A percentile compares a stretch with the other conserved stretches of the same genome.
phyloP scores from a whole-genome alignment of 768 basidiomycete genomes.

The Termitomyces sp. region DNA sequence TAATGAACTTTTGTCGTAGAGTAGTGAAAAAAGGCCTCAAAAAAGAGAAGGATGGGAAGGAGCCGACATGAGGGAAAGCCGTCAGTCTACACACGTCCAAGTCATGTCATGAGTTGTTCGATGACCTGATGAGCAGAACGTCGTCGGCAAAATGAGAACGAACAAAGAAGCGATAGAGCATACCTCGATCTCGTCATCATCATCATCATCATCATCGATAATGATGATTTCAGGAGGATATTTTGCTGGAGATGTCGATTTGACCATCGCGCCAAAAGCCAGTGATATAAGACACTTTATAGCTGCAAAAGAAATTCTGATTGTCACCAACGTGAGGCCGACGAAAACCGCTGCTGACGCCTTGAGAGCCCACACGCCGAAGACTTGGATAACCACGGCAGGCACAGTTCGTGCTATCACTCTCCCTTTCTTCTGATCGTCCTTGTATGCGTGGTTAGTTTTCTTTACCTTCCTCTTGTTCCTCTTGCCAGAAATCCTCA shows the following conservation, averaged over 20 bases:
- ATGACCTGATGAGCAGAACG: not conserved
- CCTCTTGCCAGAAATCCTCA: not conserved
- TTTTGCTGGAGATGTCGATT: not conserved
- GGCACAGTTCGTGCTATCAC: not conserved
- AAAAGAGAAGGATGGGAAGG: too few species aligned
- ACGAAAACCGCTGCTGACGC: not conserved
- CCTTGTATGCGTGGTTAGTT: not conserved
- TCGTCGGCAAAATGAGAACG: not conserved
- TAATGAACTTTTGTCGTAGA: too few species aligned
- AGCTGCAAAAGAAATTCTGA: not conserved
- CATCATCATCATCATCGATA: not conserved
- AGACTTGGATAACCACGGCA: not conserved
- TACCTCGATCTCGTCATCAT: not conserved
- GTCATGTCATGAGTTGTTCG: not conserved
- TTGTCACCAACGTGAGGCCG: not conserved
- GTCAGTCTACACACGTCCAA: not conserved
- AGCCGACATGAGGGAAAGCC: too few species aligned
- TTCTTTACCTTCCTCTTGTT: not conserved
- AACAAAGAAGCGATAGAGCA: not conserved
- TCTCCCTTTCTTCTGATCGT: not conserved
- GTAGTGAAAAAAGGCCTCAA: not conserved
- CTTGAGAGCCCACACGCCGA: not conserved
- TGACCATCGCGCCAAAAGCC: not conserved
- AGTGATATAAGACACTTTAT: not conserved
- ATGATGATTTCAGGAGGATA: not conserved